These are phyloP conservation scores for Tarenaya hassleriana DNA, from an alignment of 345 rosid species.

Conservation along the genomic window DNA sequence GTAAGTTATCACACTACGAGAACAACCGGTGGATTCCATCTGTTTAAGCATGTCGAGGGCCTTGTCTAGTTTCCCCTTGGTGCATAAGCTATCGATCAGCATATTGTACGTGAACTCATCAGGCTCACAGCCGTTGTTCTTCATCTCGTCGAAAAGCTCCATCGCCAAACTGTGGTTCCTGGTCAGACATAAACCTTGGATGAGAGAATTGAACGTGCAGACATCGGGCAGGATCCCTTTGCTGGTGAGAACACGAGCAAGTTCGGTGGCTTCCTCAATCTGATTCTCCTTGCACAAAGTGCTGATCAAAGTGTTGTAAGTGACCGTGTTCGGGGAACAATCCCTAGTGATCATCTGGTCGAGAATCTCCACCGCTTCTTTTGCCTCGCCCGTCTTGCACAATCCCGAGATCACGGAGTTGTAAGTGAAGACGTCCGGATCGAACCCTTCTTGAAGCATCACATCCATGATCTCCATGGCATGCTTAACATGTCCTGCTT, in stretches of 20 bases:
- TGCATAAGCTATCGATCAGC: constrained; percentile 75
- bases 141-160: constrained; percentile 82
- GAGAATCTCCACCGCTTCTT: constrained; percentile 70
- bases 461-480: constrained; percentile 72
- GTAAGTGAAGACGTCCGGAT: constrained; percentile 74
- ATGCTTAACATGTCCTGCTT: constrained; percentile 69
- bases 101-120: constrained; percentile 78
- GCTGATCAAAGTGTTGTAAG: constrained; percentile 85
- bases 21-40: constrained; percentile 74
- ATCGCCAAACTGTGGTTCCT: constrained; percentile 47
- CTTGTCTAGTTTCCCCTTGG: constrained; percentile 53
- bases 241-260: constrained; percentile 56
- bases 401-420: constrained; percentile 78
- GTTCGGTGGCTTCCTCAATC: constrained; percentile 65
- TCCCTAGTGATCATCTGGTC: constrained; percentile 74
- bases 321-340: constrained; percentile 77
- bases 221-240: constrained; percentile 66
- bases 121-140: constrained; percentile 68
- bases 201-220: constrained; percentile 63
- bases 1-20: constrained; percentile 70
- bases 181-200: constrained; percentile 70
- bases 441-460: constrained; percentile 85
- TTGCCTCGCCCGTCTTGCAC: constrained; percentile 72
- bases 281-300: constrained; percentile 78
- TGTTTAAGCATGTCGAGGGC: constrained; percentile 65